Base-by-base conservation (phyloP, 352 stramenopile species). In the Pythium coloratum region DNA sequence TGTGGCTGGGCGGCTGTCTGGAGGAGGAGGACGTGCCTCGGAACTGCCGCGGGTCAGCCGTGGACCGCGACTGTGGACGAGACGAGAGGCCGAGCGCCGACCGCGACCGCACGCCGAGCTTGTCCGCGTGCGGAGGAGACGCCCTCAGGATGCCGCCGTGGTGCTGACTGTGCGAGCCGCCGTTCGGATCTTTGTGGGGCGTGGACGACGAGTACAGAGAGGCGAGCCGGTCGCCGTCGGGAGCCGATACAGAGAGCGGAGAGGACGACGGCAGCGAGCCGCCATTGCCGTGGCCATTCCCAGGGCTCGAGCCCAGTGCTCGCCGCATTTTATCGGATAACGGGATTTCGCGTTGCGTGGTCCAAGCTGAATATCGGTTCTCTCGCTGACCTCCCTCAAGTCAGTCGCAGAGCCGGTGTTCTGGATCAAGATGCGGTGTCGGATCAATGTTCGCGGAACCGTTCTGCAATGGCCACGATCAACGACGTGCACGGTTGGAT, bases 61-160 rank as follows among this genome's bases (percentile, higher is more conserved):
- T 61, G 7, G 63, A 69, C 18, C 46, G 53, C 53, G 58, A 42
- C 54, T 71, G 64, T 6, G 57, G 51, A 44, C 58, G 64, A 18
- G 50, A 62, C 20, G 58, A 64, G 40, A 67, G 58, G 0, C 58
- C 56, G 1, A 67, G 58, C 24, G 66, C 59, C n/a, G 58, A 63
- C 20, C 51, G 66, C 58, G 58, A 63, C n/a, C 66, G 58, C 34
- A 14, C 49, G 50, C 18, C 24, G 32, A 18, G 32, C 24, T 67
- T 42, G 34, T 34, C 26, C 26, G 16, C 40, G 30, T 34, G 20
- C 33, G 30, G 14, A n/a, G 36, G 30, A 20, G 33, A 33, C 28
- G 10, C 55, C 36, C 26, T 53, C 32, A 36, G 24, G 51, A 67
- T 55, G 61, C 61, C 49, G 51, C 57, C 40, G 47, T 24, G 6